Evolutionary conservation across 2,329 filamentous ascomycete genomes (phyloP).

Genomic region (Monascus ruber): DNA sequence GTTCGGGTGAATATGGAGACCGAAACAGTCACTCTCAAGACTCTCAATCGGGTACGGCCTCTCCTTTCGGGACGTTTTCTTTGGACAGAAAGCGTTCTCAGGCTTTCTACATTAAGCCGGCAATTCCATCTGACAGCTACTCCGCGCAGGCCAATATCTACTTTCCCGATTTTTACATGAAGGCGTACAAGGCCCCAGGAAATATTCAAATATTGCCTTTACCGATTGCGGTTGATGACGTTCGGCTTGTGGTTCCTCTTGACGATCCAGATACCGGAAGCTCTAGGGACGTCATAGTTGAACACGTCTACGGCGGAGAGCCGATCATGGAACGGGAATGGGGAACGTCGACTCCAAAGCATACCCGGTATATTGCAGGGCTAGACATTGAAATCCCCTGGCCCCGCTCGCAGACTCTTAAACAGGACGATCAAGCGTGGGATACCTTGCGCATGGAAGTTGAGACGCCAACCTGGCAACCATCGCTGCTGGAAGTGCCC

Average conservation of each 20-base stretch:
- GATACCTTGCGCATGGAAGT: conserved; percentile 71
- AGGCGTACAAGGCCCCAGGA: conserved; percentile 26
- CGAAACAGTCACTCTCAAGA: conserved; percentile 51
- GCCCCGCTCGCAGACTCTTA: conserved; percentile 47
- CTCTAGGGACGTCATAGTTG: conserved; percentile 64
- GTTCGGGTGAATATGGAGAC: conserved; percentile 41
- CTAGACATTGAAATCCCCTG: conserved; percentile 65
- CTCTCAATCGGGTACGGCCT: conserved; percentile 48
- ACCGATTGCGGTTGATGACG: conserved; percentile 54
- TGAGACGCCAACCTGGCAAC: conserved; percentile 63
- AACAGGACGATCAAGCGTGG: conserved; percentile 42
- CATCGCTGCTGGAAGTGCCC: conserved; percentile 64
- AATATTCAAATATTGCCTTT: conserved; percentile 40
- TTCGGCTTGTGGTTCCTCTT: conserved; percentile 74
- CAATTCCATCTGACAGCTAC: neutral
- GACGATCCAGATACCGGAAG: conserved; percentile 52
- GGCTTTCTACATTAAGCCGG: neutral
- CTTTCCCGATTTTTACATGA: conserved; percentile 26
- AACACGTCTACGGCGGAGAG: conserved; percentile 49
- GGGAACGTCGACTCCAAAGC: conserved; percentile 30
- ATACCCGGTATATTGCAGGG: conserved; percentile 52
- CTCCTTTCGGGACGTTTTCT: neutral
- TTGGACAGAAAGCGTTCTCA: conserved; percentile 1
- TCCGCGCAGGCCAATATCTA: conserved; percentile 30
- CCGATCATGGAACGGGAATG: conserved; percentile 42